A percentile compares a stretch with the other conserved stretches of the same genome.
These are phyloP conservation scores for Colletotrichum australisinense DNA, from an alignment of 2,329 filamentous ascomycete genomes.

Conservation along the genomic window DNA sequence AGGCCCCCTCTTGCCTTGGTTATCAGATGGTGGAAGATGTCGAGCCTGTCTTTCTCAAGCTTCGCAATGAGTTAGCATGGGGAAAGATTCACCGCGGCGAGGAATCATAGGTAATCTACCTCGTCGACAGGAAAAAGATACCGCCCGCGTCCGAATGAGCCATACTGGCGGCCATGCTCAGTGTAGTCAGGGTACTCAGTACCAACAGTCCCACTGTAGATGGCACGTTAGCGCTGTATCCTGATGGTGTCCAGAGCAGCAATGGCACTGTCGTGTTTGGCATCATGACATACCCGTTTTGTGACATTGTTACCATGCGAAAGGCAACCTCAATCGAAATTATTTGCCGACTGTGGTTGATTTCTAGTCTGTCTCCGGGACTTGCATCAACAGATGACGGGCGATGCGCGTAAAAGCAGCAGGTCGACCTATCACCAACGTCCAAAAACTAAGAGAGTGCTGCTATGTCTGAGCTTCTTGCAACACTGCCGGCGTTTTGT, in stretches of 20 bases:
- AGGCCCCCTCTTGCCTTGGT: slow-evolving; percentile 67
- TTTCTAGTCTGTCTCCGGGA: background rate
- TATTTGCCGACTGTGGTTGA: background rate
- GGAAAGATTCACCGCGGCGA: background rate
- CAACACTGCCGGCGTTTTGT: background rate
- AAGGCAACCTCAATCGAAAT: background rate
- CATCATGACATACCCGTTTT: slow-evolving; percentile 41
- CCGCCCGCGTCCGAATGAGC: slow-evolving; percentile 73
- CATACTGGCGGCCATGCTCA: slow-evolving; percentile 78
- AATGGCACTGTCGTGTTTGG: background rate
- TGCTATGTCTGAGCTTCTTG: background rate
- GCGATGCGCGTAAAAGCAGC: background rate
- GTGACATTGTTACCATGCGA: slow-evolving; percentile 45
- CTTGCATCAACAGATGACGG: background rate
- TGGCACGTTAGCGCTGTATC: background rate
- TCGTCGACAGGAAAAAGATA: slow-evolving; percentile 85
- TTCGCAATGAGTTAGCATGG: slow-evolving; percentile 44
- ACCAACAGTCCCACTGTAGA: slow-evolving; percentile 19
- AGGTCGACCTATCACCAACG: background rate
- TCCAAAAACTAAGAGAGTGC: background rate
- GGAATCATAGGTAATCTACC: slow-evolving; percentile 54
- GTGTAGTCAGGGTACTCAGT: slow-evolving; percentile 49
- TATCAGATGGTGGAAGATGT: slow-evolving; percentile 85
- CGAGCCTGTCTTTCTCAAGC: slow-evolving; percentile 81
- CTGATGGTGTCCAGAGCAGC: background rate